Evolutionary conservation across 208 protist species (phyloP).

Genomic region (Ichthyophonus hoferi): DNA sequence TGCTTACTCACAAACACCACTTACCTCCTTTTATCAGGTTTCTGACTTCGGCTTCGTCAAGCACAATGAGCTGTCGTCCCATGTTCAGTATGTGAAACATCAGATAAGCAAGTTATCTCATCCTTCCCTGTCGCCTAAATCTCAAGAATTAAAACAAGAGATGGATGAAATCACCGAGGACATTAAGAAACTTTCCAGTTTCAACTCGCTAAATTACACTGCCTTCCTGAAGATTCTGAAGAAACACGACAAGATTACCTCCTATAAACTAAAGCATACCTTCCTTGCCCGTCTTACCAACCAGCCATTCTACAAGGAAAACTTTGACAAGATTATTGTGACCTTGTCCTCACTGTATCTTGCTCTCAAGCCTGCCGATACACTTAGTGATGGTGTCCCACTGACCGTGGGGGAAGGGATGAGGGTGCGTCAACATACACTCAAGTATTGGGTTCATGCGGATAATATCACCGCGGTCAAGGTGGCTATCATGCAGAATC

Average conservation of each 20-base stretch:
- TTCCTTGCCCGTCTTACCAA: conserved; percentile 18
- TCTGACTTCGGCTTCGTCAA: conserved; percentile 38
- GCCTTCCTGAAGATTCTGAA: conserved; percentile 57
- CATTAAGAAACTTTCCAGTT: conserved; percentile 15
- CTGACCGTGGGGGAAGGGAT: background rate
- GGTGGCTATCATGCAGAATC: conserved; percentile 46
- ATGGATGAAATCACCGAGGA: conserved; percentile 19
- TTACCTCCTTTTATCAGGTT: too few relatives aligned
- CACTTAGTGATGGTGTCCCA: background rate
- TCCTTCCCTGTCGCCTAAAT: background rate
- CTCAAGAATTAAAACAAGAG: background rate
- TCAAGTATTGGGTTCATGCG: conserved; percentile 57
- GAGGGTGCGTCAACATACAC: conserved; percentile 35
- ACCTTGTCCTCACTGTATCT: conserved; percentile 29
- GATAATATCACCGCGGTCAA: conserved; percentile 53
- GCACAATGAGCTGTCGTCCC: conserved; percentile 27
- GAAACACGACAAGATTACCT: conserved; percentile 53
- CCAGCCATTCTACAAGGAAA: conserved; percentile 38
- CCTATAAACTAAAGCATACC: conserved; percentile 35
- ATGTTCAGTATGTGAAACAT: conserved; percentile 10
- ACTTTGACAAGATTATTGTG: conserved; percentile 22
- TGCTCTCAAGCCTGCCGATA: conserved; percentile 17
- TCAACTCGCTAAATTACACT: conserved; percentile 39
- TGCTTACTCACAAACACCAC: too few relatives aligned
- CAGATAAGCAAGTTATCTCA: background rate